A percentile compares a stretch with the other conserved stretches of the same genome.
These are phyloP conservation scores for Biscogniauxia sp. DNA, from an alignment of 2,329 filamentous ascomycete genomes.

Conservation along the genomic window DNA sequence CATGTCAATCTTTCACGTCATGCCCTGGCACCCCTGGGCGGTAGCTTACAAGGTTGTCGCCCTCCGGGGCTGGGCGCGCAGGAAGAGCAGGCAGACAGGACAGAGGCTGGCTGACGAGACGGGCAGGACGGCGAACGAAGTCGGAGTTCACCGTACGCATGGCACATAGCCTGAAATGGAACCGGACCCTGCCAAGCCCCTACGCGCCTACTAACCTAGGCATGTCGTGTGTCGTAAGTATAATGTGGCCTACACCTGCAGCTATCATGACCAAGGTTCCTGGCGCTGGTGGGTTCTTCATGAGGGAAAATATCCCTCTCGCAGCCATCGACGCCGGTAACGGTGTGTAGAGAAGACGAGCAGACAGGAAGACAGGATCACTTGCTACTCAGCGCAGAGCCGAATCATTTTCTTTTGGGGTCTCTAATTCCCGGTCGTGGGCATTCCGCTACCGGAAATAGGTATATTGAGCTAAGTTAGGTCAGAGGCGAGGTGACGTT, in stretches of 20 bases:
- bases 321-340: background rate
- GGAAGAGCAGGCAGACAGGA: too few species aligned
- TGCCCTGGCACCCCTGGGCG: background rate
- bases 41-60: background rate
- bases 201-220: too few species aligned
- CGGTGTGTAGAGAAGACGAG: background rate
- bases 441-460: background rate
- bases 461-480: background rate
- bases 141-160: background rate
- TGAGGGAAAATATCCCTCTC: background rate
- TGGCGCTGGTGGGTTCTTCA: background rate
- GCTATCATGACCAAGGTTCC: background rate
- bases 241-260: background rate
- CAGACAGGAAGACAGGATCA: too few species aligned
- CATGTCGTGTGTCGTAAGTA: background rate
- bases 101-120: background rate
- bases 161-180: too few species aligned
- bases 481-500: background rate
- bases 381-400: too few species aligned
- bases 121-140: background rate
- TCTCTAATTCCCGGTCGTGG: background rate
- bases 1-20: constrained; percentile 23
- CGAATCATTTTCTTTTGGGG: background rate
- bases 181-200: too few species aligned
- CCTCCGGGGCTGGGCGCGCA: too few species aligned